Conservation (phyloP, 768 basidiomycete genomes). For the Lactifluus pinguis region DNA sequence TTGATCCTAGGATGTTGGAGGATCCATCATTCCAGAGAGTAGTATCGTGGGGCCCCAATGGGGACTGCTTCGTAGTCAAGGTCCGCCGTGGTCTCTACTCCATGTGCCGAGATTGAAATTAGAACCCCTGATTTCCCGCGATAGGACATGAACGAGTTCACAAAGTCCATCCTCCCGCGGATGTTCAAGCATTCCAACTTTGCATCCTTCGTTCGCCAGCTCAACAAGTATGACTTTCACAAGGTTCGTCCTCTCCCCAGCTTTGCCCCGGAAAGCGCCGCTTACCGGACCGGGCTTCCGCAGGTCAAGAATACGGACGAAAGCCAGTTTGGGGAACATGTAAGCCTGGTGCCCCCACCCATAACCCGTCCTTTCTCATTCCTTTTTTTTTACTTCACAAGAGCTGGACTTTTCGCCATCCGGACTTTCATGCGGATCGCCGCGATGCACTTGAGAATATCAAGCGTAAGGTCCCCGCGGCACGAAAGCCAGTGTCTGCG, state of each 20-base stretch:
- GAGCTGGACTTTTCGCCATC: slow-evolving; percentile 47
- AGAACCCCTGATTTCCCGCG: slow-evolving; percentile 11
- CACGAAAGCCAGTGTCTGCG: slow-evolving; percentile 25
- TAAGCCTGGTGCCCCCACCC: slow-evolving; percentile 27
- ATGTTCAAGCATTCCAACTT: slow-evolving; percentile 97
- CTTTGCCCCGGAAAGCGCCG: slow-evolving; percentile 11
- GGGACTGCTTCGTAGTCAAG: slow-evolving; percentile 89
- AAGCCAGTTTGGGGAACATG: slow-evolving; percentile 55
- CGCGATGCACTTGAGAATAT: slow-evolving; percentile 54
- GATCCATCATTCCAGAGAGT: slow-evolving; percentile 62
- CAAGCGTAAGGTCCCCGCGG: slow-evolving; percentile 47
- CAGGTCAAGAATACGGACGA: slow-evolving; percentile 82
- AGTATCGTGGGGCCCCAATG: slow-evolving; percentile 75
- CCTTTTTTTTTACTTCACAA: slow-evolving; percentile 5
- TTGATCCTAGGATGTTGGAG: slow-evolving; percentile 67
- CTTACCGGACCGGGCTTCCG: slow-evolving; percentile 10
- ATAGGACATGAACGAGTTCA: slow-evolving; percentile 92
- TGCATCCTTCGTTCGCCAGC: slow-evolving; percentile 82
- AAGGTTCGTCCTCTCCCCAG: slow-evolving; percentile 41
- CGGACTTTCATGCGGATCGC: slow-evolving; percentile 43
- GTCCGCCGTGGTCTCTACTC: slow-evolving; percentile 12
- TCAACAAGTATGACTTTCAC: slow-evolving; percentile 97
- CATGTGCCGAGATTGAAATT: slow-evolving; percentile 7
- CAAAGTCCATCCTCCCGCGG: slow-evolving; percentile 78
- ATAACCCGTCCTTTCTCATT: slow-evolving; percentile 20